Percentiles rank a stretch among this genome's conserved stretches.
Evolutionary conservation across 2,329 filamentous ascomycete genomes (phyloP).

Genomic region (Aspergillus eucalypticola): DNA sequence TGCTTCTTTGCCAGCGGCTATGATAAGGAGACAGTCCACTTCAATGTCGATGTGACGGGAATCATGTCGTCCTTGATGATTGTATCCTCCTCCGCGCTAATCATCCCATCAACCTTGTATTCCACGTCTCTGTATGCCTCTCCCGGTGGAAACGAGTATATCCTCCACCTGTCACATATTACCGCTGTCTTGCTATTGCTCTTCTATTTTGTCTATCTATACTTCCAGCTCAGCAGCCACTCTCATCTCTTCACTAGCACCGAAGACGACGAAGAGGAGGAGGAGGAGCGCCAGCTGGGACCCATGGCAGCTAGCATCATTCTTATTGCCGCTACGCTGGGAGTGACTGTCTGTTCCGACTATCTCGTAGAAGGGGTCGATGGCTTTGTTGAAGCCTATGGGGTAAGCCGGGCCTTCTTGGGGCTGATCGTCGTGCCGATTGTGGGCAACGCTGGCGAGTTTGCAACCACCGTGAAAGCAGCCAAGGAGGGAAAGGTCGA

Average conservation of each 20-base stretch:
- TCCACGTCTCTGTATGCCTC: slow-evolving; percentile 16
- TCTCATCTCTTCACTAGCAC: slow-evolving; percentile 19
- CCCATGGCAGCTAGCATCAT: slow-evolving; percentile 19
- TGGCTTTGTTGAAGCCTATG: slow-evolving; percentile 52
- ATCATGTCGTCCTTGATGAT: slow-evolving; percentile 76
- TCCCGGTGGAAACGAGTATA: slow-evolving; percentile 12
- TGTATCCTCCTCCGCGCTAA: slow-evolving; percentile 71
- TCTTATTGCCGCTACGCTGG: slow-evolving; percentile 21
- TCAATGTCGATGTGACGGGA: slow-evolving; percentile 84
- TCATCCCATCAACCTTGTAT: slow-evolving; percentile 60
- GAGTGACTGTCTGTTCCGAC: slow-evolving; percentile 23
- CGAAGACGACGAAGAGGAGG: slow-evolving; percentile 16
- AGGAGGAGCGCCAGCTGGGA: slow-evolving; percentile 16
- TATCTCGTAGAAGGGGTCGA: slow-evolving; percentile 57
- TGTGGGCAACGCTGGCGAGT: slow-evolving; percentile 59
- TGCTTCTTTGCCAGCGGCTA: slow-evolving; percentile 80
- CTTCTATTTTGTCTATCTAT: slow-evolving; percentile 56
- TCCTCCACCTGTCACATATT: slow-evolving; percentile 48
- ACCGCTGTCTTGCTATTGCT: slow-evolving; percentile 56
- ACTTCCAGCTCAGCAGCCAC: slow-evolving; percentile 52
- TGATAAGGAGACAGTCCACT: slow-evolving; percentile 71
- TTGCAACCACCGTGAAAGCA: slow-evolving; percentile 57
- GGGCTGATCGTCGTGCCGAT: slow-evolving; percentile 59
- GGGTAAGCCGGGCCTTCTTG: slow-evolving; percentile 59
- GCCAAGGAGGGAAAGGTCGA: slow-evolving; percentile 61